Base-by-base conservation (phyloP, 345 rosid species). In the Aquilaria sinensis region DNA sequence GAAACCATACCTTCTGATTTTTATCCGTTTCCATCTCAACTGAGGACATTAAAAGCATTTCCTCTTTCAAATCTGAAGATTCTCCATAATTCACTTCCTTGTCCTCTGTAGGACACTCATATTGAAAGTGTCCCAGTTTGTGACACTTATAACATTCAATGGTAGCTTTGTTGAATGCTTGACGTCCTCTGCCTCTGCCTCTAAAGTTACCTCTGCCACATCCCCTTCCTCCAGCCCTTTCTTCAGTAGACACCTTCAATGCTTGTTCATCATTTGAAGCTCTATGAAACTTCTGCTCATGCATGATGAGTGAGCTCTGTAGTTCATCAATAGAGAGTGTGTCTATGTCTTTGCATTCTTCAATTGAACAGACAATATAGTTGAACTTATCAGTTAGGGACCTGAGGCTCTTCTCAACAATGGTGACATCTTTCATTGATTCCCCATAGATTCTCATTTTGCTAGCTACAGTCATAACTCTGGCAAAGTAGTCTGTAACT, bases 211-310 rank as follows among this genome's bases (percentile, higher is more conserved):
- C 5, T 4, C 43, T 5, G 5, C 43, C 43, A 37, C 43, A 0
- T 0, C 43, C 43, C 43, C 43, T 37, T 37, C 43, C 43, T 58
- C 32, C 15, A 43, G 47, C 49, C 16, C 57, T 29, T 10, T 37
- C n/a, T 2, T 16, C 43, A 43, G 11, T 12, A 16, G 23, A 16
- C 16, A 16, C 51, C 31, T 63, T 63, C 9, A 41, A 23, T 1
- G 58, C 50, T 62, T 62, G 57, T 47, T 62, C 32, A 31, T 62
- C 34, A 9, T 31, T 62, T 52, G 58, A 37, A 63, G 43, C 43
- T 37, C 43, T 37, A 4, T 8, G 5, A 8, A 37, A 37, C 50
- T 29, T 41, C 4, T 47, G 15, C 13, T 60, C 55, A 31, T 63
- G 15, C 5, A 63, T 41, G 9, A 63, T 11, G 11, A 63, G 37